phyloP scores from a whole-genome alignment of 2,329 filamentous ascomycete genomes.

The Xylariaceae sp. region DNA sequence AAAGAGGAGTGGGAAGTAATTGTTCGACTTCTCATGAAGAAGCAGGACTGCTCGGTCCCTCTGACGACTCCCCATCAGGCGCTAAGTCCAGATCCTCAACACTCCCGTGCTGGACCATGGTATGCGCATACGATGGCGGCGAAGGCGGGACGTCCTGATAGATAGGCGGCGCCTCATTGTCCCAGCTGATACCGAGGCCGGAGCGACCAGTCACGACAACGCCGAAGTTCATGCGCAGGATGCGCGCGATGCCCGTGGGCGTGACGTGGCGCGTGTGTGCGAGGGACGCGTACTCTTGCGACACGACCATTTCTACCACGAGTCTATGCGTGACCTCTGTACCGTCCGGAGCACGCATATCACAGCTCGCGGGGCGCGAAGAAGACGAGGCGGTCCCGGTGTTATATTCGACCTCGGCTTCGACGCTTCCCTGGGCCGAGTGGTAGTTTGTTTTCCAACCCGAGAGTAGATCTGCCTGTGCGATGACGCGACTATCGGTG shows the following conservation, averaged over 20 bases:
- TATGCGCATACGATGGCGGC: slow-evolving; percentile 50
- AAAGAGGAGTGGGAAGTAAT: neutral
- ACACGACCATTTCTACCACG: slow-evolving; percentile 88
- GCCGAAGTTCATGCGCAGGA: slow-evolving; percentile 87
- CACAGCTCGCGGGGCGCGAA: slow-evolving; percentile 63
- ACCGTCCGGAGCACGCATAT: slow-evolving; percentile 67
- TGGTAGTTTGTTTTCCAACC: slow-evolving; percentile 80
- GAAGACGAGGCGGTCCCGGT: slow-evolving; percentile 37
- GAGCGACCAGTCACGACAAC: slow-evolving; percentile 74
- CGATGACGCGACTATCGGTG: slow-evolving; percentile 70
- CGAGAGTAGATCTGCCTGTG: slow-evolving; percentile 71
- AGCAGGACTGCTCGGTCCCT: neutral
- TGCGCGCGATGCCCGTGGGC: slow-evolving; percentile 83
- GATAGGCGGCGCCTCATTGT: slow-evolving; percentile 88
- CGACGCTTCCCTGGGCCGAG: slow-evolving; percentile 52
- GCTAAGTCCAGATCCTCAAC: slow-evolving; percentile 13
- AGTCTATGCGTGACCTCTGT: slow-evolving; percentile 78
- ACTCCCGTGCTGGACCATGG: slow-evolving; percentile 7
- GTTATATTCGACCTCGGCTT: slow-evolving; percentile 76
- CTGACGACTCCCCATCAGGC: neutral
- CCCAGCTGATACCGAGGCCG: slow-evolving; percentile 90
- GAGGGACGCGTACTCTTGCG: slow-evolving; percentile 77
- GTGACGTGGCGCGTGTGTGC: slow-evolving; percentile 64
- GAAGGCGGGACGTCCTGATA: slow-evolving; percentile 90
- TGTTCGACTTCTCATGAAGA: neutral